Base-by-base conservation (phyloP, 148 eudicot species). In the Cornus controversa region DNA sequence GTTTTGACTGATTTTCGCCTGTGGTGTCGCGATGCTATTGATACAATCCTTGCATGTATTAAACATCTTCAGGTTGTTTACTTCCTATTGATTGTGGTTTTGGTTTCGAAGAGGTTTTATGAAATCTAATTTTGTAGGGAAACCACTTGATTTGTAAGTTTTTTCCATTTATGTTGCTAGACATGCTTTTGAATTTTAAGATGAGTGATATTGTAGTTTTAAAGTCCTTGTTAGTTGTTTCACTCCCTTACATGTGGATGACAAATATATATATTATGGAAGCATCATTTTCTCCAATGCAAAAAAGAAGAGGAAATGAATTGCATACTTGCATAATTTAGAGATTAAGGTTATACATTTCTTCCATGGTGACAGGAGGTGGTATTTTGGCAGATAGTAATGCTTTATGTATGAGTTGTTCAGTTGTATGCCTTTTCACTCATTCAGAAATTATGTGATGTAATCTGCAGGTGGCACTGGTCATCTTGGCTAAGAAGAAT, bases 1-100 rank as follows among this genome's bases (percentile, higher is more conserved):
- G 97, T 96, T 81, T 82, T 79, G 62, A 96, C 99, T 23, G 99
- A 96, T 78, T 92, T 96, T 78, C 99, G 98, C 70, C 80, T 93
- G 77, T 96, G 98, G 99, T 92, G 97, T 80, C 91, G 99, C 8
- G 99, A 96, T 86, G 97, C 98, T 69, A 87, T 92, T 78, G 95
- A 92, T 80, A 66, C 71, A 7, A 89, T 89, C 75, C 65, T 93
- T 78, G 36, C 75, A 1, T 79, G 79, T 31, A 89, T 93, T 37
- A 90, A 85, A 70, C 80, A 82, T 66, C 92, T 96, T 84, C 97
- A 93, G 98, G 99, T 96, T 72, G 28, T 75, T 18, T 31, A 26
- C 69, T 47, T 67, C 45, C 67, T 82, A n/a, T 37, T 80, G 26
- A 16, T 50, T 50, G 0, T 50, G 57, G 57, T 50, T 13, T 50